These are phyloP conservation scores for Blastomyces parvus DNA, from an alignment of 2,329 filamentous ascomycete genomes.

Conservation along the genomic window DNA sequence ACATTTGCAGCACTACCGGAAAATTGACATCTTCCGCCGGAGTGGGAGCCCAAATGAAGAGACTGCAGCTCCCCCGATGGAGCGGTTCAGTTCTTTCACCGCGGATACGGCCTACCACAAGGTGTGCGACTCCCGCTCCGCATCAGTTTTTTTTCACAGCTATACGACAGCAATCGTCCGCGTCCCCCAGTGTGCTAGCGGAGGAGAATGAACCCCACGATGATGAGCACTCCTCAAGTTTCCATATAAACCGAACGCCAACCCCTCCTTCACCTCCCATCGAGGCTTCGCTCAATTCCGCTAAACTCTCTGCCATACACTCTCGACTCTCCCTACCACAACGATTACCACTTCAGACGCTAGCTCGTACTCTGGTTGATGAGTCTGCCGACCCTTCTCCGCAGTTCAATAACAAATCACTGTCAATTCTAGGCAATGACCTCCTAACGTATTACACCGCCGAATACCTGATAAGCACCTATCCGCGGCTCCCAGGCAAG, in stretches of 20 bases:
- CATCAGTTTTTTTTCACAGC: slow-evolving; percentile 20
- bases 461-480: slow-evolving; percentile 80
- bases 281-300: slow-evolving; percentile 57
- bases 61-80: slow-evolving; percentile 44
- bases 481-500: slow-evolving; percentile 81
- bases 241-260: slow-evolving; percentile 25
- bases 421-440: slow-evolving; percentile 70
- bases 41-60: slow-evolving; percentile 34
- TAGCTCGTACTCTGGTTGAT: slow-evolving; percentile 79
- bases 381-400: slow-evolving; percentile 69
- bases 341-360: slow-evolving; percentile 72
- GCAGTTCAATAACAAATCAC: slow-evolving; percentile 78
- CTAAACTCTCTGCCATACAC: slow-evolving; percentile 87
- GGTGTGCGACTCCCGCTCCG: slow-evolving; percentile 14
- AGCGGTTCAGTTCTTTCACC: slow-evolving; percentile 43
- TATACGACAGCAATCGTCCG: slow-evolving; percentile 36
- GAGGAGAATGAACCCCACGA: slow-evolving; percentile 22
- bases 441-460: slow-evolving; percentile 81
- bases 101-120: slow-evolving; percentile 33
- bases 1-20: neutral
- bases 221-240: slow-evolving; percentile 20
- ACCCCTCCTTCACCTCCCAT: slow-evolving; percentile 62
- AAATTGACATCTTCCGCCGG: neutral
- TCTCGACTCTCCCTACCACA: slow-evolving; percentile 74
- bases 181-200: slow-evolving; percentile 23